These are phyloP conservation scores for Diplodia seriata DNA, from an alignment of 2,329 filamentous ascomycete species.

Conservation along the genomic window DNA sequence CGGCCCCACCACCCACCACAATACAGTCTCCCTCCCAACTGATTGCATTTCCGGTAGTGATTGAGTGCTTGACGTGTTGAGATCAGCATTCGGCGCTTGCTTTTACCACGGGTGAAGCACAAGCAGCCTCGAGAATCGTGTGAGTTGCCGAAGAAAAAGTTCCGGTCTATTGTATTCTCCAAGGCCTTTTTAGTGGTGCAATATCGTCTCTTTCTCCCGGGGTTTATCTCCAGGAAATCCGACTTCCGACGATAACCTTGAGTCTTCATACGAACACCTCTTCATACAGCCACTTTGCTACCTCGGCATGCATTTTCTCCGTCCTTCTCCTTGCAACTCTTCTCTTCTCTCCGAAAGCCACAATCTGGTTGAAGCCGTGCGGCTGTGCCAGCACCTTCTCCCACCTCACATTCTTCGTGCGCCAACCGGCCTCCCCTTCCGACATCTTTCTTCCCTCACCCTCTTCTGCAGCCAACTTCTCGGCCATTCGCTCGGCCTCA, in stretches of 20 bases:
- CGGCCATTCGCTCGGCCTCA: slow-evolving; percentile 49
- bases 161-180: not conserved
- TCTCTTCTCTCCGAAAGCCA: not conserved
- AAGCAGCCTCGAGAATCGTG: too few species aligned
- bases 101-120: too few species aligned
- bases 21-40: not conserved
- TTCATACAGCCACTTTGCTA: slow-evolving; percentile 16
- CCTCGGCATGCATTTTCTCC: slow-evolving; percentile 28
- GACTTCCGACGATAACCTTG: not conserved
- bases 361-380: slow-evolving; percentile 35
- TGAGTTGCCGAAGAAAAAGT: not conserved
- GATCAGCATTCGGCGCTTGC: too few species aligned
- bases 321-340: slow-evolving; percentile 11
- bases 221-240: not conserved
- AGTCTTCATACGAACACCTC: slow-evolving; percentile 7
- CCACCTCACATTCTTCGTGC: slow-evolving; percentile 34
- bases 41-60: not conserved
- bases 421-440: slow-evolving; percentile 35
- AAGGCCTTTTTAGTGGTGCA: not conserved
- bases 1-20: not conserved
- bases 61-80: too few species aligned
- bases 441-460: slow-evolving; percentile 31
- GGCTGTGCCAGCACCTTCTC: slow-evolving; percentile 32
- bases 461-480: slow-evolving; percentile 38
- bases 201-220: not conserved